Percentiles rank a stretch among this genome's conserved stretches.
Evolutionary conservation across 805 yeast genomes (phyloP).

Genomic region (Blastobotrys robertii): DNA sequence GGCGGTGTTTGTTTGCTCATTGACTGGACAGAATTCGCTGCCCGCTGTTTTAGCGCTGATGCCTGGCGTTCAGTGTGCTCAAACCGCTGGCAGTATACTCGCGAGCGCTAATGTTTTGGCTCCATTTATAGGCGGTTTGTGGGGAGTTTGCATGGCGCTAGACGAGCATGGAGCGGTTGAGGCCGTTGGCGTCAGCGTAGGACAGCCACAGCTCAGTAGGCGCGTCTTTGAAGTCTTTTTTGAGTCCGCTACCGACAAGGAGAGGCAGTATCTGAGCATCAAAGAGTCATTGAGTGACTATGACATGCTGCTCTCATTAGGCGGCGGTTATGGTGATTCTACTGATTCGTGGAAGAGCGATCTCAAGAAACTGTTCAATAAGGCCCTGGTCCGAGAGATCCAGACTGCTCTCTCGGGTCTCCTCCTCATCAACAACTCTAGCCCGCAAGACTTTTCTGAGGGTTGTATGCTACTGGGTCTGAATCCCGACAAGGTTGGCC

Average conservation of each 20-base stretch:
- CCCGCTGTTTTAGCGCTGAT: constrained; percentile 15
- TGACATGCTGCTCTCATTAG: no score
- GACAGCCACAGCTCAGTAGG: no score
- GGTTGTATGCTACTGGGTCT: constrained; percentile 19
- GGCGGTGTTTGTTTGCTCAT: constrained; percentile 15
- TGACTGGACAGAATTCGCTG: constrained; percentile 9
- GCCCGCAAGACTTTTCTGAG: constrained; percentile 15
- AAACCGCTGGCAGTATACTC: constrained; percentile 16
- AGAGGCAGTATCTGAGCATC: no score
- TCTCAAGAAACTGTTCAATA: constrained; percentile 14
- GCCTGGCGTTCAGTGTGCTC: constrained; percentile 19
- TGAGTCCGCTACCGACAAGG: no score
- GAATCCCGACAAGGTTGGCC: constrained; percentile 6
- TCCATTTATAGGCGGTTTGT: constrained; percentile 21
- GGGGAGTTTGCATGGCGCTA: constrained; percentile 9
- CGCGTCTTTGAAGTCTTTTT: no score
- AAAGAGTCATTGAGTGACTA: no score
- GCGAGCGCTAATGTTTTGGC: constrained; percentile 21
- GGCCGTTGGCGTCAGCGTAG: no score
- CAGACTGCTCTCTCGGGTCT: constrained; percentile 16
- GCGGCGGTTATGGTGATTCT: no score
- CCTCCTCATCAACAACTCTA: constrained; percentile 12
- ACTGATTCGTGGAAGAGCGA: constrained; percentile 1
- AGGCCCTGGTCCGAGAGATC: constrained; percentile 9
- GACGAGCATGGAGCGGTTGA: neutral